Evolutionary conservation across 169 alveolate genomes (phyloP), one percentile per base, ranked within the genome.

Genomic region (Cyclospora cayetanensis): DNA sequence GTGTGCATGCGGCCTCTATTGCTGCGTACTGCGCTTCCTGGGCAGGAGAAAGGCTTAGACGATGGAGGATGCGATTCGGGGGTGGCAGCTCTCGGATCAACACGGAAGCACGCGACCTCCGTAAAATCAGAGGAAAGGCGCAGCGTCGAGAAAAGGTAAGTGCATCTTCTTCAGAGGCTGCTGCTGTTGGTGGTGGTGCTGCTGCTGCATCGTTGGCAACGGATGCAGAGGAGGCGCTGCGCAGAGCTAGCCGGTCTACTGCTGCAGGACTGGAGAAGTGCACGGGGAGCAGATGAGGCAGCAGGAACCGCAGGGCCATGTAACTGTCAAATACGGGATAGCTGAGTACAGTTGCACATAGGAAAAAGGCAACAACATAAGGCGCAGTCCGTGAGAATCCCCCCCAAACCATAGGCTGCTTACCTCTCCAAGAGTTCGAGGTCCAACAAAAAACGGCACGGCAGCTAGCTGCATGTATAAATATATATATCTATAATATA

Each of bases 61-160:
- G 42, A 18, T 37, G 80, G 25, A 83, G 35, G 34, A 60, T n/a
- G 4, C 91, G 39, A 31, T 83, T 31, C 39, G 31, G 42, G 15
- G 91, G 91, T 42, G 91, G 91, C 43, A 83, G 91, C 68, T 31
- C 65, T 65, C 46, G 68, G 66, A 83, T 79, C 91, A 83, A n/a
- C 63, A 66, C 29, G 1, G 63, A 25, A 22, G 34, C 9, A 3
- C 91, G 79, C 68, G 1, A 35, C 15, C 91, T 31, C 80, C 91
- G 34, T 27, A 83, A 42, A 27, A 83, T 37, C 22, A 83, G 66
- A 11, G 91, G 80, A 63, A 60, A 83, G 42, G 52, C 80, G 43
- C 91, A 83, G 60, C 55, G 29, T 31, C 91, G 80, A 27, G 91
- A 79, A 27, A 83, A 83, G 34, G 43, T 2, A 27, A 82, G 60